Conservation (phyloP, 352 stramenopile species). For the Elongisporangium senticosum region DNA sequence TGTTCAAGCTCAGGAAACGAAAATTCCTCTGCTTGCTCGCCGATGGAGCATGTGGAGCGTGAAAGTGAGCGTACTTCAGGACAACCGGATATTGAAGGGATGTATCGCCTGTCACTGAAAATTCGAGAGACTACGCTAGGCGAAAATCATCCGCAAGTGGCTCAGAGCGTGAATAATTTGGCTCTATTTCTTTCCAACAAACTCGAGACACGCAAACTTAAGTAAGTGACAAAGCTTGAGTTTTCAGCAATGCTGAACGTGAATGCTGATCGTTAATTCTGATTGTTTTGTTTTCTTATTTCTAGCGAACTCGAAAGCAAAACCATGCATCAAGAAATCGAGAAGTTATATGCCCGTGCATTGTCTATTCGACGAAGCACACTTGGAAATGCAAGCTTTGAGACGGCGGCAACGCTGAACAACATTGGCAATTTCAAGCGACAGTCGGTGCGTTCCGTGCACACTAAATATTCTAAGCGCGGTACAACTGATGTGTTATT, state of each 20-base stretch:
- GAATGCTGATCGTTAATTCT: conserved; percentile 3
- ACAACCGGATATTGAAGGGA: conserved; percentile 47
- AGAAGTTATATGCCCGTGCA: conserved; percentile 54
- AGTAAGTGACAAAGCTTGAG: conserved; percentile 18
- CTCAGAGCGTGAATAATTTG: conserved; percentile 78
- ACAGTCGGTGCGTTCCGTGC: conserved; percentile 32
- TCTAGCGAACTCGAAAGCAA: neutral
- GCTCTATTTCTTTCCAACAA: conserved; percentile 67
- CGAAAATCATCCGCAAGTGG: conserved; percentile 69
- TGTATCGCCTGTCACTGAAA: conserved; percentile 74
- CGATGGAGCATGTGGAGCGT: neutral
- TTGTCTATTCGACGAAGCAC: conserved; percentile 62
- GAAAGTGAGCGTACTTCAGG: conserved; percentile 1
- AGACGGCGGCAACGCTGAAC: conserved; percentile 74
- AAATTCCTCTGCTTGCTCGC: neutral
- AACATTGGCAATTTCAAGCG: conserved; percentile 85
- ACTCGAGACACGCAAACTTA: conserved; percentile 45
- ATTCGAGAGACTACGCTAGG: conserved; percentile 67
- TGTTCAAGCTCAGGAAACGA: conserved; percentile 9
- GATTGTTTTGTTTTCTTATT: neutral
- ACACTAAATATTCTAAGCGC: neutral
- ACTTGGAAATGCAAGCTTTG: conserved; percentile 71
- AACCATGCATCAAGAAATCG: conserved; percentile 37
- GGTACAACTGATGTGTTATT: neutral
- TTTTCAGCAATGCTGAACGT: neutral